Conservation (phyloP, 768 basidiomycete species). For the Boletus pseudopeckii region DNA sequence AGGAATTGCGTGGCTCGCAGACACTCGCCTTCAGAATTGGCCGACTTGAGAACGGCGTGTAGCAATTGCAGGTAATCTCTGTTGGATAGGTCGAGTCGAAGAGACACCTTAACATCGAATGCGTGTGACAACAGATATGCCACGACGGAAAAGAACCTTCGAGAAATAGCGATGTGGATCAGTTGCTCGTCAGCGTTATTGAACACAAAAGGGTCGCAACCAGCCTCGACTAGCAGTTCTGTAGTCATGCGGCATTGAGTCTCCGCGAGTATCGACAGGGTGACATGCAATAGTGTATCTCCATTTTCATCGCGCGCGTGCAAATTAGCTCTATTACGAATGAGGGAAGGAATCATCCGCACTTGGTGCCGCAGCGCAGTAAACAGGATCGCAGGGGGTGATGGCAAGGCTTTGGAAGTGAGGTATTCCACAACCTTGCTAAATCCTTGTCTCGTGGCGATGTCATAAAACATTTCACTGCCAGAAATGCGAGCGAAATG, state of each 20-base stretch:
- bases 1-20: background rate
- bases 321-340: background rate
- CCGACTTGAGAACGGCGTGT: background rate
- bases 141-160: background rate
- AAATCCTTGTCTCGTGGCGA: background rate
- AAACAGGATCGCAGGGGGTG: background rate
- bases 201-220: background rate
- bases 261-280: background rate
- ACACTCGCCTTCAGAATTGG: background rate
- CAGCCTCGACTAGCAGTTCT: background rate
- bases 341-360: background rate
- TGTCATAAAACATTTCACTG: background rate
- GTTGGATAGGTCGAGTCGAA: no score
- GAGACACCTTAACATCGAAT: no score
- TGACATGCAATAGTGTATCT: background rate
- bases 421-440: background rate
- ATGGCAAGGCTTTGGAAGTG: background rate
- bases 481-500: background rate
- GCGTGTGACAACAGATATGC: background rate
- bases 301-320: background rate
- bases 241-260: background rate
- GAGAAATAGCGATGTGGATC: background rate
- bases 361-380: background rate
- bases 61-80: background rate
- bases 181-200: background rate